Conservation (phyloP, 2,329 filamentous ascomycete species). For the Hypoxylon sp. region DNA sequence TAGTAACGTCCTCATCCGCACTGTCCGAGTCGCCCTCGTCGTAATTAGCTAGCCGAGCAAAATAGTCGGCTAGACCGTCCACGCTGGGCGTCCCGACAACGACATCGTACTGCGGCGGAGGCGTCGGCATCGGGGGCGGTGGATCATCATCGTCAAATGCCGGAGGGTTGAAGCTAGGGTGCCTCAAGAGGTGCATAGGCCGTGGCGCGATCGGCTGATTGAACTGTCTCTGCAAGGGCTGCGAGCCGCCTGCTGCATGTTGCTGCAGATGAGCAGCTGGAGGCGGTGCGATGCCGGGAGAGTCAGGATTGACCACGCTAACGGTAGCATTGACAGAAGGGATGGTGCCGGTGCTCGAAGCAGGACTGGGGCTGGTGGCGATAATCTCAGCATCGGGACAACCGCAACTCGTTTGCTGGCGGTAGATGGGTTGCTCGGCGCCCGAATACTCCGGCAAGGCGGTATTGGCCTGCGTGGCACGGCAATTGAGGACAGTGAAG, state of each 20-base stretch:
- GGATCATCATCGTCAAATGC: conserved; percentile 86
- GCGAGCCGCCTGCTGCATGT: conserved; percentile 45
- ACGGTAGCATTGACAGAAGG: conserved; percentile 57
- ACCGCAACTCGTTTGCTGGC: conserved; percentile 66
- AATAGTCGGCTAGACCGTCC: conserved; percentile 86
- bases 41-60: conserved; percentile 82
- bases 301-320: conserved; percentile 41
- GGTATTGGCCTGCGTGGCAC: conserved; percentile 92
- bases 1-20: conserved; percentile 50
- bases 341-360: conserved; percentile 70
- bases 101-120: conserved; percentile 86
- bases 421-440: conserved; percentile 67
- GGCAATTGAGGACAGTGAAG: conserved; percentile 92
- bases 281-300: conserved; percentile 61
- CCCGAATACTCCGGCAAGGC: conserved; percentile 82
- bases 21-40: conserved; percentile 64
- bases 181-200: conserved; percentile 87
- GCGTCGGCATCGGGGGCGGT: conserved; percentile 78
- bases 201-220: conserved; percentile 62
- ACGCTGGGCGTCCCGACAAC: conserved; percentile 80
- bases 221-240: conserved; percentile 49
- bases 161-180: conserved; percentile 89
- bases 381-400: conserved; percentile 66
- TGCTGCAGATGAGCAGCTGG: conserved; percentile 70
- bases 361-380: conserved; percentile 75